These are phyloP conservation scores for Helotiales sp. DNA, from an alignment of 2,329 filamentous ascomycete genomes.

Conservation along the genomic window DNA sequence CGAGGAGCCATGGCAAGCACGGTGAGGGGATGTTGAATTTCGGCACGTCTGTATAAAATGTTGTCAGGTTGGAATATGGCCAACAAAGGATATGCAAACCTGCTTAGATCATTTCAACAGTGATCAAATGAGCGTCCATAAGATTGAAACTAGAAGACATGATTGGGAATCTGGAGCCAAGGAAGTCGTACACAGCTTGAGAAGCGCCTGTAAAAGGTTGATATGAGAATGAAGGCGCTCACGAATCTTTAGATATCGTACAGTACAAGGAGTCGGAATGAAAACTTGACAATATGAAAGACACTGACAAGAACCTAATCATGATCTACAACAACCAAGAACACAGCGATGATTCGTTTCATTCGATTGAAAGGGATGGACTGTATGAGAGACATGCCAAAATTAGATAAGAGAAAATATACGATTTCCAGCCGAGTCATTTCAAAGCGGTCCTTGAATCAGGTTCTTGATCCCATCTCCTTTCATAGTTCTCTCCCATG, in stretches of 20 bases:
- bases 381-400: not conserved
- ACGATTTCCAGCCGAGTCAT: conserved; percentile 33
- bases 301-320: not conserved
- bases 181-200: not conserved
- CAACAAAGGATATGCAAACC: not conserved
- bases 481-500: conserved; percentile 42
- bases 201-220: not conserved
- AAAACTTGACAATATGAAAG: not conserved
- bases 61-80: not conserved
- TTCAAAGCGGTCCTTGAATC: conserved; percentile 25
- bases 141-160: not conserved
- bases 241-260: no score
- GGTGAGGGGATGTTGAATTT: no score
- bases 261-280: not conserved
- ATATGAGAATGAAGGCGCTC: no score
- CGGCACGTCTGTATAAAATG: no score
- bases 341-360: not conserved
- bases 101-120: not conserved
- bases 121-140: not conserved
- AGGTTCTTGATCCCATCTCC: conserved; percentile 35
- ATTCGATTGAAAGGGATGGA: no score
- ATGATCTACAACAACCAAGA: not conserved
- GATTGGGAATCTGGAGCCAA: not conserved
- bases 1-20: no score
- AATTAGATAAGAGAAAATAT: not conserved